phyloP scores from a whole-genome alignment of 495 filamentous ascomycete genomes.

The Talaromyces trachyspermus region DNA sequence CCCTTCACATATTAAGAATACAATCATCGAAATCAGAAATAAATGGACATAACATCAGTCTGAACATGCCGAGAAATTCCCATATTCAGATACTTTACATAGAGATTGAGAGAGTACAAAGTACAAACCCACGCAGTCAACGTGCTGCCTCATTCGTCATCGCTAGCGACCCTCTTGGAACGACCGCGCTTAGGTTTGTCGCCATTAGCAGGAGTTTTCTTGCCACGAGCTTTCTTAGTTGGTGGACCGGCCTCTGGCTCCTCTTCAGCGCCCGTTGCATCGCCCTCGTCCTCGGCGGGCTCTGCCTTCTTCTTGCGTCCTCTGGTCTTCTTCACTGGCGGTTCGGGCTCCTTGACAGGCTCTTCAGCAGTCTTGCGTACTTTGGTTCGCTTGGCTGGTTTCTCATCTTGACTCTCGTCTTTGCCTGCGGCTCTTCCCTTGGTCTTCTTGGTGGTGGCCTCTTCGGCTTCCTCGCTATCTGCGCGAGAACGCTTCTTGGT shows the following conservation, averaged over 20 bases:
- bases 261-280: not conserved
- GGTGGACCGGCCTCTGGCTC: not conserved
- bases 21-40: not conserved
- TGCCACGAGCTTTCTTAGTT: conserved; percentile 5
- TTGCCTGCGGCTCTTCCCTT: conserved; percentile 11
- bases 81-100: too few relatives aligned
- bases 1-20: not conserved
- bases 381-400: conserved; percentile 16
- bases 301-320: conserved; percentile 21
- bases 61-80: too few relatives aligned
- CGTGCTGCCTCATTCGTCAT: conserved; percentile 1
- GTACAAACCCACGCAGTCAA: too few relatives aligned
- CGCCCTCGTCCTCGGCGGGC: not conserved
- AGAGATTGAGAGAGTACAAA: too few relatives aligned
- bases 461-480: conserved; percentile 18
- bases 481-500: conserved; percentile 37
- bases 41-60: too few relatives aligned
- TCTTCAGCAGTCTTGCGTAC: conserved; percentile 14
- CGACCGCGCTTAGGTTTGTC: conserved; percentile 26
- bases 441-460: conserved; percentile 12
- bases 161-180: conserved; percentile 21
- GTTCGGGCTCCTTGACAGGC: not conserved
- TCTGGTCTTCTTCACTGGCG: conserved; percentile 6
- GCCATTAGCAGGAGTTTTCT: conserved; percentile 9
- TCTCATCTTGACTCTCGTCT: conserved; percentile 12